Percentiles rank a stretch among this genome's conserved stretches.
phyloP scores from a whole-genome alignment of 345 rosid genomes.

The Sisymbrium altissimum region DNA sequence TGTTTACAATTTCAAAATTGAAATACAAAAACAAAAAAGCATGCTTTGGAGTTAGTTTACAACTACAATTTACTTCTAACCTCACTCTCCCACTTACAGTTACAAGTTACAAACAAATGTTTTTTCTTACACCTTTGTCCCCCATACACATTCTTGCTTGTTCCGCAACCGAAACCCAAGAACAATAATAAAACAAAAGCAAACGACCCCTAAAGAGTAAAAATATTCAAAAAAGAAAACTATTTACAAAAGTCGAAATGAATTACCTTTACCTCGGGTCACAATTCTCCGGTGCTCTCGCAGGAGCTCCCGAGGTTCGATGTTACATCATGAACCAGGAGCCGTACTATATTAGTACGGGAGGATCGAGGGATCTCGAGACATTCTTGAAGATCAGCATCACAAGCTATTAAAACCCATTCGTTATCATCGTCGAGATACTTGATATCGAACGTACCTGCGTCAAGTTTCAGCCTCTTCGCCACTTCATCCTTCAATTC shows the following conservation, averaged over 20 bases:
- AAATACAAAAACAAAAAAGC: not conserved
- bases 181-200: not conserved
- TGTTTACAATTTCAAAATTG: not conserved
- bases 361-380: constrained; percentile 65
- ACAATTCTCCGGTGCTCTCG: constrained; percentile 69
- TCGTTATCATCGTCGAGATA: constrained; percentile 87
- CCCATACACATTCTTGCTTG: constrained; percentile 17
- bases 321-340: constrained; percentile 61
- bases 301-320: constrained; percentile 79
- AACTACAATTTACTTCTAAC: constrained; percentile 27
- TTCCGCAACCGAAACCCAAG: not conserved
- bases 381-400: constrained; percentile 84
- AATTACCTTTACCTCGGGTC: constrained; percentile 13
- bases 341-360: constrained; percentile 55
- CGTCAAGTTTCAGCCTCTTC: constrained; percentile 75
- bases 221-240: not conserved
- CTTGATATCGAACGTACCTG: constrained; percentile 74
- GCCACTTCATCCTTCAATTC: constrained; percentile 81
- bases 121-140: constrained; percentile 24
- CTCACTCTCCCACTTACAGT: constrained; percentile 20
- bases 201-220: constrained; percentile 12
- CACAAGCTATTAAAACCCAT: constrained; percentile 83
- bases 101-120: constrained; percentile 30
- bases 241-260: constrained; percentile 9
- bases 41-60: constrained; percentile 13